Evolutionary conservation across 345 rosid species (phyloP).

Genomic region (Xanthoceras sorbifolium): DNA sequence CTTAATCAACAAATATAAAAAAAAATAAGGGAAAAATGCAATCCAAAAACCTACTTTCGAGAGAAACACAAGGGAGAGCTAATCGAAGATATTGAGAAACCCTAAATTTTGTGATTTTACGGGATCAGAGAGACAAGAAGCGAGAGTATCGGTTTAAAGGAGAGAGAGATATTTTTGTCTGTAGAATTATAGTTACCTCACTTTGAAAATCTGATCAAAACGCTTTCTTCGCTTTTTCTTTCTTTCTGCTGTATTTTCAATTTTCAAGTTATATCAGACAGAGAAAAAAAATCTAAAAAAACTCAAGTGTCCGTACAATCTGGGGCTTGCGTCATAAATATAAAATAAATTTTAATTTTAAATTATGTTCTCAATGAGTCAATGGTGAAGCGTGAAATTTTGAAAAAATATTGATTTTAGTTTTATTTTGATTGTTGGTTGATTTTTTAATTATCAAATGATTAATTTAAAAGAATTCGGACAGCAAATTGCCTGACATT

Average conservation of each 20-base stretch:
- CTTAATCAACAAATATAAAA: background rate
- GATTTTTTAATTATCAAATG: no score
- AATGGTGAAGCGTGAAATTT: background rate
- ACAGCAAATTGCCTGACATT: no score
- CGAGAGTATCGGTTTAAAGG: background rate
- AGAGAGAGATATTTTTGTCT: background rate
- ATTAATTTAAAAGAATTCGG: no score
- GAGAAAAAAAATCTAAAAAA: background rate
- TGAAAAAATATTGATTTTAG: no score
- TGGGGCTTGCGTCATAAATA: background rate
- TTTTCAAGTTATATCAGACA: background rate
- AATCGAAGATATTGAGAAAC: background rate
- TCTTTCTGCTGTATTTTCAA: background rate
- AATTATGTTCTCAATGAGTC: no score
- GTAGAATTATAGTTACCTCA: background rate
- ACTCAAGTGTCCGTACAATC: slow-evolving; percentile 11
- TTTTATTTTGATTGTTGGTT: no score
- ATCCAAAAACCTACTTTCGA: background rate
- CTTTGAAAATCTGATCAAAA: slow-evolving; percentile 7
- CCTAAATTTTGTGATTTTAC: background rate
- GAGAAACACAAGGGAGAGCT: background rate
- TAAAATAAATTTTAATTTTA: no score
- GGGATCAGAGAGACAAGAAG: slow-evolving; percentile 1
- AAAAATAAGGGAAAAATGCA: no score
- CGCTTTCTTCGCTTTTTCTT: slow-evolving; percentile 9